A percentile compares a stretch with the other conserved stretches of the same genome.
Evolutionary conservation across 129 eudicot genomes (phyloP).

Genomic region (Escallonia rubra): DNA sequence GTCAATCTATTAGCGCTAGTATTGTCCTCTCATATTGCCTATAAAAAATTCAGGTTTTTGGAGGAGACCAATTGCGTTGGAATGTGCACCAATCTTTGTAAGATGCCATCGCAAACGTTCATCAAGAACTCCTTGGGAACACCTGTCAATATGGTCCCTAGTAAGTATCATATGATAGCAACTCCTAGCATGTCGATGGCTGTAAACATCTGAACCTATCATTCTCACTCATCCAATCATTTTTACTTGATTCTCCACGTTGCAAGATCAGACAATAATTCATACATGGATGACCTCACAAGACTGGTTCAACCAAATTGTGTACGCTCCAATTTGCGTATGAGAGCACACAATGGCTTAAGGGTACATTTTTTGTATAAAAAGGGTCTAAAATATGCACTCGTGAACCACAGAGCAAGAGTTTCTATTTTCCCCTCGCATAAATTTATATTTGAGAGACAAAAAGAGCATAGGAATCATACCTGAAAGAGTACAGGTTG

Average conservation of each 20-base stretch:
- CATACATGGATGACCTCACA: too few species aligned
- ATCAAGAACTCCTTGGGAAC: constrained; percentile 71
- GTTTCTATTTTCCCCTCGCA: background rate
- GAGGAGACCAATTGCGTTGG: constrained; percentile 83
- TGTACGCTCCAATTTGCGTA: too few species aligned
- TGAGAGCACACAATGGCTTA: too few species aligned
- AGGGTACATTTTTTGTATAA: too few species aligned
- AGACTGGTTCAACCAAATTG: too few species aligned
- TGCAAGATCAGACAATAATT: too few species aligned
- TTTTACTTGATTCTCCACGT: background rate
- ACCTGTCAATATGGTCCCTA: constrained; percentile 90
- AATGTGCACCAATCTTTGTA: constrained; percentile 95
- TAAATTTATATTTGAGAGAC: constrained; percentile 18
- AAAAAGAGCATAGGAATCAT: constrained; percentile 19
- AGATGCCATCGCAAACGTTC: constrained; percentile 86
- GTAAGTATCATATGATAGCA: constrained; percentile 37
- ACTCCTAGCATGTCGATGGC: background rate
- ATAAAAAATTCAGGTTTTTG: constrained; percentile 49
- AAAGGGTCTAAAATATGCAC: too few species aligned
- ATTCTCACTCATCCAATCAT: background rate
- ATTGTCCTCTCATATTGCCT: constrained; percentile 7
- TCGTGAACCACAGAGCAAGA: too few species aligned
- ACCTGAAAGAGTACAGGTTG: constrained; percentile 30
- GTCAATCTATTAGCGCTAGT: constrained; percentile 1
- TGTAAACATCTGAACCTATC: background rate